A percentile compares a stretch with the other conserved stretches of the same genome.
phyloP scores from a whole-genome alignment of 1,284 basidiomycete genomes.

The Stygiomarasmius scandens region DNA sequence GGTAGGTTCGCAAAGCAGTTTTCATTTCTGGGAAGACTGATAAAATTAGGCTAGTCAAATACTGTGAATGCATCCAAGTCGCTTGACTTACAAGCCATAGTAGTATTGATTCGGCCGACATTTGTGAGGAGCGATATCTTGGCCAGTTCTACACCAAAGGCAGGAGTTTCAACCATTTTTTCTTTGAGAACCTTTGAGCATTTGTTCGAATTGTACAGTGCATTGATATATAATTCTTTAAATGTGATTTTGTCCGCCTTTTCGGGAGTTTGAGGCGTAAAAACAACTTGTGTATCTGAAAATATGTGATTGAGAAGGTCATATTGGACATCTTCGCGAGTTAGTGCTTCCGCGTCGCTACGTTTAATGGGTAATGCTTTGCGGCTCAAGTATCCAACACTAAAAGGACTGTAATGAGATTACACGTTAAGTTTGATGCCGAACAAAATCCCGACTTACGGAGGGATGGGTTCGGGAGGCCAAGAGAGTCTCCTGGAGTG shows the following conservation, averaged over 20 bases:
- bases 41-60: constrained; percentile 35
- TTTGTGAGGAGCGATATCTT: constrained; percentile 88
- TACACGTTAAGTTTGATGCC: constrained; percentile 12
- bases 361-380: constrained; percentile 79
- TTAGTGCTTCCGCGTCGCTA: constrained; percentile 76
- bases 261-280: constrained; percentile 62
- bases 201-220: constrained; percentile 76
- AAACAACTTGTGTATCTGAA: constrained; percentile 66
- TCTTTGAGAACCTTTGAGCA: constrained; percentile 88
- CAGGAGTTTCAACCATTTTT: constrained; percentile 79
- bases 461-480: constrained; percentile 50
- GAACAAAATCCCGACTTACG: constrained; percentile 38
- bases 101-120: constrained; percentile 92
- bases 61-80: constrained; percentile 5
- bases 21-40: constrained; percentile 85
- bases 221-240: constrained; percentile 82
- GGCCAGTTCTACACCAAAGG: constrained; percentile 81
- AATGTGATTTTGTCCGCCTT: constrained; percentile 65
- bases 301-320: constrained; percentile 84
- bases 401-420: constrained; percentile 28
- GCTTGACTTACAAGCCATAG: constrained; percentile 79
- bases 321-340: constrained; percentile 83
- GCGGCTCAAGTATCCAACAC: constrained; percentile 68
- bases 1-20: constrained; percentile 80
- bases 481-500: constrained; percentile 25